phyloP scores from a whole-genome alignment of 306 rosid genomes.

The Sphenostylis stenocarpa region DNA sequence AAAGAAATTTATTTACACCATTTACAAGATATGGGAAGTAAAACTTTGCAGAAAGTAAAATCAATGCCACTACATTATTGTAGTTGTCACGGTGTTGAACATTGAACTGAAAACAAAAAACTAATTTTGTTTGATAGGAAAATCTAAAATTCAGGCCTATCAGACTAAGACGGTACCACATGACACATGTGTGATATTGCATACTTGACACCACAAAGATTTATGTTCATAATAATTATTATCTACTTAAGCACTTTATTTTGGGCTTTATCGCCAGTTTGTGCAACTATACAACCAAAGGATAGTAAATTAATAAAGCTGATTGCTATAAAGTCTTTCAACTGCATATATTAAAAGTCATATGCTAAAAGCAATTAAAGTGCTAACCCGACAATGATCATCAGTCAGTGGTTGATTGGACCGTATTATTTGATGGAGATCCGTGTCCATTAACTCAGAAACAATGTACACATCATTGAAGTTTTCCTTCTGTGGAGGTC shows the following conservation, averaged over 20 bases:
- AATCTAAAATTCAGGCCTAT: background rate
- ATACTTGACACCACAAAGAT: background rate
- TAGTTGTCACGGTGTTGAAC: background rate
- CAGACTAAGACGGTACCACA: background rate
- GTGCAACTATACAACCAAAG: conserved; percentile 11
- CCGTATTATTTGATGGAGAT: conserved; percentile 88
- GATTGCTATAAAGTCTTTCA: background rate
- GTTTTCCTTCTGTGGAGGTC: conserved; percentile 88
- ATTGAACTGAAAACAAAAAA: background rate
- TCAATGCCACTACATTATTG: background rate
- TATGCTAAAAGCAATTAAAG: conserved; percentile 25
- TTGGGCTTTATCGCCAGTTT: background rate
- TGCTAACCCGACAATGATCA: conserved; percentile 94
- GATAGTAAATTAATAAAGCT: background rate
- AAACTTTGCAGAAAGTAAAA: background rate
- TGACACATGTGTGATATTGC: background rate
- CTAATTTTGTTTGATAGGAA: background rate
- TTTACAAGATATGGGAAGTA: background rate
- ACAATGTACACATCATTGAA: conserved; percentile 93
- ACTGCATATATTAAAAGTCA: conserved; percentile 14
- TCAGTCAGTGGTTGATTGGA: conserved; percentile 82
- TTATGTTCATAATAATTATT: background rate
- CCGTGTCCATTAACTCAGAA: conserved; percentile 90
- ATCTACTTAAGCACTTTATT: background rate
- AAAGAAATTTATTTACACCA: background rate